A percentile compares a stretch with the other conserved stretches of the same genome.
phyloP scores from a whole-genome alignment of 768 basidiomycete species.

The Lactifluus volemus region DNA sequence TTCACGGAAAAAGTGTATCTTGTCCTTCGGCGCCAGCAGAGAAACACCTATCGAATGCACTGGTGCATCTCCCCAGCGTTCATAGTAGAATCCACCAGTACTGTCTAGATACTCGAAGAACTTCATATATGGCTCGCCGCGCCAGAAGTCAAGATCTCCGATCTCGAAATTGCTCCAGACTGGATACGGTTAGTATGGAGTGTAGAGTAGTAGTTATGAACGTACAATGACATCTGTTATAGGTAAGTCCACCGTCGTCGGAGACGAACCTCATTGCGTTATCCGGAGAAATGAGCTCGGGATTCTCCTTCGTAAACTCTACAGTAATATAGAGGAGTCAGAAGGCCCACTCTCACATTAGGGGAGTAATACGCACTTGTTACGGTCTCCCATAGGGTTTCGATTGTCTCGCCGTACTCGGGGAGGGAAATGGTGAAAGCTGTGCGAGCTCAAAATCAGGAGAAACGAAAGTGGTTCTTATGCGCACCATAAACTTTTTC shows the following conservation, averaged over 20 bases:
- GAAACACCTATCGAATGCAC: constrained; percentile 81
- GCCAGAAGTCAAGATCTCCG: constrained; percentile 48
- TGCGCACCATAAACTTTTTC: constrained; percentile 45
- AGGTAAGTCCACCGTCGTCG: constrained; percentile 45
- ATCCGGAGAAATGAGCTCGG: constrained; percentile 37
- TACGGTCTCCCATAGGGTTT: constrained; percentile 62
- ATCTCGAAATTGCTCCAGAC: constrained; percentile 66
- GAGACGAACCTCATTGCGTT: constrained; percentile 52
- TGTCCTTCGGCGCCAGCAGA: constrained; percentile 78
- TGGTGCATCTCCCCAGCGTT: constrained; percentile 91
- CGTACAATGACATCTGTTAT: constrained; percentile 50
- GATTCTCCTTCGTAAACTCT: constrained; percentile 44
- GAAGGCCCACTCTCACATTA: not conserved
- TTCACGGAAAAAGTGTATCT: constrained; percentile 92
- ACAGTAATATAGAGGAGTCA: not conserved
- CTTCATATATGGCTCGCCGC: constrained; percentile 44
- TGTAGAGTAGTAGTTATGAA: not conserved
- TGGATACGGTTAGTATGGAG: constrained; percentile 15
- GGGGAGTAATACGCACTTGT: constrained; percentile 36
- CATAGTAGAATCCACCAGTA: constrained; percentile 52
- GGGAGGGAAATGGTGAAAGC: constrained; percentile 69
- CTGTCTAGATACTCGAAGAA: constrained; percentile 51
- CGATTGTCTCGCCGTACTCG: constrained; percentile 68
- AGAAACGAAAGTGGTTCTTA: not conserved
- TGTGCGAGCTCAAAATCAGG: constrained; percentile 18